Percentiles rank a stretch among this genome's conserved stretches.
phyloP scores from a whole-genome alignment of 257 asterid species.

The Plantago major region DNA sequence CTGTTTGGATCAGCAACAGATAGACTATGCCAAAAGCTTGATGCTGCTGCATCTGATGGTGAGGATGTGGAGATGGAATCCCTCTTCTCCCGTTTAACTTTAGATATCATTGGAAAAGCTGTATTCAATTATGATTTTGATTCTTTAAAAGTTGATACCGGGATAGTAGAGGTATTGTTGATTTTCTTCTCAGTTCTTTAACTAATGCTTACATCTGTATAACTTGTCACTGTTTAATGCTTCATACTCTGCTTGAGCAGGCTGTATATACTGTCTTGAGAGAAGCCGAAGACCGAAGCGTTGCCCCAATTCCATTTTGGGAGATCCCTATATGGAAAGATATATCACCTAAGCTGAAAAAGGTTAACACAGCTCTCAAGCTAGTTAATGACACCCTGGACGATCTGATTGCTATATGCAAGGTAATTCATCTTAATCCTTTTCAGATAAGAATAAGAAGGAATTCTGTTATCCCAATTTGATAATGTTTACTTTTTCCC shows the following conservation, averaged over 20 bases:
- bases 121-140: constrained; percentile 94
- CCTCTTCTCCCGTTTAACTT: constrained; percentile 89
- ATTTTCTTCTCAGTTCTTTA: constrained; percentile 10
- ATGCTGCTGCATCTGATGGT: constrained; percentile 85
- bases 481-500: background rate
- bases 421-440: constrained; percentile 40
- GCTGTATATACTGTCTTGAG: constrained; percentile 92
- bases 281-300: constrained; percentile 95
- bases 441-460: background rate
- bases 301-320: constrained; percentile 95
- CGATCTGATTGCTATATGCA: constrained; percentile 77
- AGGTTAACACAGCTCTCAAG: constrained; percentile 79
- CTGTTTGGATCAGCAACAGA: constrained; percentile 90
- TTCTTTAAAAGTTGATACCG: constrained; percentile 79
- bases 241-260: constrained; percentile 38
- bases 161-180: constrained; percentile 74
- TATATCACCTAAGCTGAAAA: constrained; percentile 81
- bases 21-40: constrained; percentile 79
- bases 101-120: constrained; percentile 96
- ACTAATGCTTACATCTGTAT: constrained; percentile 7
- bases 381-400: constrained; percentile 77
- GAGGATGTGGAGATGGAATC: constrained; percentile 98
- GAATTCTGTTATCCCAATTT: background rate
- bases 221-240: constrained; percentile 11
- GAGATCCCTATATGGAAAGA: constrained; percentile 98